Evolutionary conservation across 2,329 filamentous ascomycete species (phyloP).

Genomic region (Ceratocystis harringtonii): DNA sequence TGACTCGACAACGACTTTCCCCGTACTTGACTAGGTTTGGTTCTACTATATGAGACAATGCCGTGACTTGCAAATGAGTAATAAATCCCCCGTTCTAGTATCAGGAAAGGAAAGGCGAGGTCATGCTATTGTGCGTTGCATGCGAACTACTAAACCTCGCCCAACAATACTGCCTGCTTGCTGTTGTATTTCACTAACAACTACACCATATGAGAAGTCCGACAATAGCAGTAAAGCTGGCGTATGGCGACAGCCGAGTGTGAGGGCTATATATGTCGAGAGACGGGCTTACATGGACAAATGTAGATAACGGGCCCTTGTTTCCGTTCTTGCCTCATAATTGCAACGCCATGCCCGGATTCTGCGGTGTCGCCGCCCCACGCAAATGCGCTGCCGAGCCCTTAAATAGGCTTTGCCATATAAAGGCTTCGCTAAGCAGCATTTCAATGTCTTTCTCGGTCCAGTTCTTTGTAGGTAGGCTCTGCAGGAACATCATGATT

Average conservation of each 20-base stretch:
- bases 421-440: conserved; percentile 87
- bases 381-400: conserved; percentile 81
- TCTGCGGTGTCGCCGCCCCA: conserved; percentile 30
- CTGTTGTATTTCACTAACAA: not conserved
- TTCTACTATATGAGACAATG: too few relatives aligned
- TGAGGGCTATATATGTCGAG: too few relatives aligned
- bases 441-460: conserved; percentile 97
- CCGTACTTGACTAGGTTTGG: too few relatives aligned
- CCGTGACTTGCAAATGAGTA: too few relatives aligned
- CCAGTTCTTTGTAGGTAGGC: conserved; percentile 82
- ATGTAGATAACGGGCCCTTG: not conserved
- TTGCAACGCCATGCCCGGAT: conserved; percentile 30
- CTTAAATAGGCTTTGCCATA: conserved; percentile 96
- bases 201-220: not conserved
- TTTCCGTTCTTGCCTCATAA: conserved; percentile 16
- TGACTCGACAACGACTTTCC: too few relatives aligned
- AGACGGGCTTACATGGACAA: too few relatives aligned
- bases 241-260: too few relatives aligned
- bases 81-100: too few relatives aligned
- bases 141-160: too few relatives aligned
- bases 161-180: not conserved
- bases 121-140: too few relatives aligned
- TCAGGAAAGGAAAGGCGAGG: too few relatives aligned
- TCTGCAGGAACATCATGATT: conserved; percentile 98
- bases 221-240: too few relatives aligned